Conservation (phyloP, 805 yeast genomes). For the Metschnikowia orientalis region DNA sequence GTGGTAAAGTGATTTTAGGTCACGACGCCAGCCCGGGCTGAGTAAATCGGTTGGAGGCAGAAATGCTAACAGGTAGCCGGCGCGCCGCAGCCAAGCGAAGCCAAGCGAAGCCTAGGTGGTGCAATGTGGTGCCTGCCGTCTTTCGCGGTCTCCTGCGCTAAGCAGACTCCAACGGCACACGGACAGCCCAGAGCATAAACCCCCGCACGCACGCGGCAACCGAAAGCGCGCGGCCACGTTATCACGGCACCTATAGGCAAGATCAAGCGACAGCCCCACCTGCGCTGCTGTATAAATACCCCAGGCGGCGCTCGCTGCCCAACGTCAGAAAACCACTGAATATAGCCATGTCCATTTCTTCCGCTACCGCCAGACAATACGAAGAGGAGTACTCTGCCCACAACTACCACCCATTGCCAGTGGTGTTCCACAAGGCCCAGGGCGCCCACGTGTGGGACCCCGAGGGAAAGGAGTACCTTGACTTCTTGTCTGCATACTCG, state of each 20-base stretch:
- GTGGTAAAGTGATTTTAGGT: no score
- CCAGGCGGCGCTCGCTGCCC: conserved; percentile 1
- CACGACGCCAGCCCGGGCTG: no score
- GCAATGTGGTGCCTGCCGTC: background rate
- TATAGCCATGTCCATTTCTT: conserved; percentile 41
- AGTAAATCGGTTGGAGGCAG: no score
- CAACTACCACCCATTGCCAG: conserved; percentile 95
- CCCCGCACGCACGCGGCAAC: conserved; percentile 12
- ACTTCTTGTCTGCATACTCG: conserved; percentile 90
- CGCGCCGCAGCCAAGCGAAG: no score
- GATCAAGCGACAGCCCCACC: conserved; percentile 17
- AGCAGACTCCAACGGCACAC: no score
- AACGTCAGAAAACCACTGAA: background rate
- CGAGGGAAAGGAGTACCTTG: conserved; percentile 90
- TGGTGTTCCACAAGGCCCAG: conserved; percentile 77
- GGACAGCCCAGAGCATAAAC: no score
- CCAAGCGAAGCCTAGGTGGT: background rate
- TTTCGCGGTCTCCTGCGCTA: no score
- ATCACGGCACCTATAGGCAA: conserved; percentile 18
- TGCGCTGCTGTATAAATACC: conserved; percentile 8
- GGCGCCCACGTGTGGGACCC: conserved; percentile 99
- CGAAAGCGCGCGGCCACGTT: conserved; percentile 9
- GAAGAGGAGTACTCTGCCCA: conserved; percentile 88
- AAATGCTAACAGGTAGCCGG: no score
- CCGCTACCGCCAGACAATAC: conserved; percentile 58